Evolutionary conservation across 176 grass and related monocot genomes (phyloP).

Genomic region (Aegilops tauschii): DNA sequence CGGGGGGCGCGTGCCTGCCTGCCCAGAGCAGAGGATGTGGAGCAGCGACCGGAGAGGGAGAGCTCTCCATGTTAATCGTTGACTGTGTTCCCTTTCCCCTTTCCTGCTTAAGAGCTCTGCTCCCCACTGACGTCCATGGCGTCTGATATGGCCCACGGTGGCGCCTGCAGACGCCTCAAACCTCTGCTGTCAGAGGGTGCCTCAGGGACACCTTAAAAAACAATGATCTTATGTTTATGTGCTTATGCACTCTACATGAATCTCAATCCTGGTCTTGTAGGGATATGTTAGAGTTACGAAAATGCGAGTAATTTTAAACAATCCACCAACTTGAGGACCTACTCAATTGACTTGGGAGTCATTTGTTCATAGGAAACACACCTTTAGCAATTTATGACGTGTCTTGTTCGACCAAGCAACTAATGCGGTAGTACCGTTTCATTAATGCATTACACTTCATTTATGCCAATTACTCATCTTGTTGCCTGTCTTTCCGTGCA

Average conservation of each 20-base stretch:
- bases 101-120: too few relatives aligned
- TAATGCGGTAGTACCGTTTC: too few relatives aligned
- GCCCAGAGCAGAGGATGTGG: too few relatives aligned
- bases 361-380: background rate
- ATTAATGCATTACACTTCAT: background rate
- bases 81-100: too few relatives aligned
- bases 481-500: conserved; percentile 32
- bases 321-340: background rate
- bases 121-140: too few relatives aligned
- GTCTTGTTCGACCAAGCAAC: background rate
- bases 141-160: too few relatives aligned
- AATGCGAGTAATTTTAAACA: too few relatives aligned
- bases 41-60: too few relatives aligned
- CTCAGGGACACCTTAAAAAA: too few relatives aligned
- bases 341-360: background rate
- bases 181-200: background rate
- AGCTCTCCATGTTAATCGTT: too few relatives aligned
- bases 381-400: background rate
- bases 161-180: too few relatives aligned
- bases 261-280: background rate
- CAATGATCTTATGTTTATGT: background rate
- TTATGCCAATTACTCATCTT: background rate
- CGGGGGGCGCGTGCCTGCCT: too few relatives aligned
- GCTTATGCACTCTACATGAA: background rate
- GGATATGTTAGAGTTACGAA: background rate